phyloP scores from a whole-genome alignment of 306 rosid species.

The Ochetophila trinervis region DNA sequence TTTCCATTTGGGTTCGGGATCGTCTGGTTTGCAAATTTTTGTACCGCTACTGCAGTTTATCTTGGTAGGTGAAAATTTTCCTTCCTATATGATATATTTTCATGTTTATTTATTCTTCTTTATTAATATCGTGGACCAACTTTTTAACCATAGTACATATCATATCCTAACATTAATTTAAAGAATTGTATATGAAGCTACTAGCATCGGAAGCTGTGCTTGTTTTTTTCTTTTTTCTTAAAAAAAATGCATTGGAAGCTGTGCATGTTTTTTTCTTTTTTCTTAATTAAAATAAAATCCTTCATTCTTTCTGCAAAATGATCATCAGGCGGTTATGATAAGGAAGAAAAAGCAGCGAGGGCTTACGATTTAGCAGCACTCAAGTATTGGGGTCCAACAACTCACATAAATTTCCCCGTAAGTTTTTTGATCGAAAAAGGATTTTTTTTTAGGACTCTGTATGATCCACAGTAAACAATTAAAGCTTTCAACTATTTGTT shows the following conservation, averaged over 20 bases:
- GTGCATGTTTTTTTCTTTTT: constrained; percentile 25
- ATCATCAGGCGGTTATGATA: constrained; percentile 91
- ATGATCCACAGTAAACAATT: too few species aligned
- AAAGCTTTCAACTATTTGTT: not conserved
- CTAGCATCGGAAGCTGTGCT: constrained; percentile 39
- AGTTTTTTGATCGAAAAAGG: constrained; percentile 18
- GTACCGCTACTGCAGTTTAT: constrained; percentile 58
- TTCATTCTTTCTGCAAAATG: constrained; percentile 13
- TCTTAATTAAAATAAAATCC: not conserved
- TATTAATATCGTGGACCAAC: constrained; percentile 25
- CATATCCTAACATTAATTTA: not conserved
- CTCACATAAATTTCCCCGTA: constrained; percentile 97
- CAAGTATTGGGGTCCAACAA: constrained; percentile 98
- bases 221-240: not conserved
- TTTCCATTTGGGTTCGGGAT: constrained; percentile 10
- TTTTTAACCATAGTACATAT: constrained; percentile 9
- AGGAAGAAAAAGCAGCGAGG: constrained; percentile 97
- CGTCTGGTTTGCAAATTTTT: constrained; percentile 7
- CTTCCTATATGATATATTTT: constrained; percentile 22
- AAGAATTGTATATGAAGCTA: constrained; percentile 1
- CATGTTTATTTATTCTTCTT: constrained; percentile 5
- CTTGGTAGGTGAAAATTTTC: constrained; percentile 65
- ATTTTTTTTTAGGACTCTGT: too few species aligned
- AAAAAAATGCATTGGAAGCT: constrained; percentile 35
- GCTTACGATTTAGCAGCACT: constrained; percentile 98